These are phyloP conservation scores for Auxenochlorella protothecoides DNA, from an alignment of 139 green algal genomes.

Conservation along the genomic window DNA sequence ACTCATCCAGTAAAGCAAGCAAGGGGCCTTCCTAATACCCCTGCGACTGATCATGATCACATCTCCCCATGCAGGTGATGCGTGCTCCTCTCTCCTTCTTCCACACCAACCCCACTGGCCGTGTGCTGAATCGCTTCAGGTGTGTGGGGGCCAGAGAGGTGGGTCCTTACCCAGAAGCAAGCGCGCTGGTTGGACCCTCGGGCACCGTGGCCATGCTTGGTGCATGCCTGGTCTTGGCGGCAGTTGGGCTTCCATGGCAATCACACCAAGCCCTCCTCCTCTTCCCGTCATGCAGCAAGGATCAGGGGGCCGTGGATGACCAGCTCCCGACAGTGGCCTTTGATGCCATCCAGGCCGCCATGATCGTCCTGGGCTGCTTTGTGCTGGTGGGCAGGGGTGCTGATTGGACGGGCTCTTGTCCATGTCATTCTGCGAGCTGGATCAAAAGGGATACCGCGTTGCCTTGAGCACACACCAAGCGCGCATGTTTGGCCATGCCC, in stretches of 20 bases:
- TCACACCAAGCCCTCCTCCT: background rate
- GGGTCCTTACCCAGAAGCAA: no score
- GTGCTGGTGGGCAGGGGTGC: conserved; percentile 17
- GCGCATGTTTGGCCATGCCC: no score
- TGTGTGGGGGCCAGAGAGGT: no score
- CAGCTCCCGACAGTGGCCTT: conserved; percentile 56
- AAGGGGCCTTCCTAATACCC: no score
- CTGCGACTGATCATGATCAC: background rate
- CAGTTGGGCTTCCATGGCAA: background rate
- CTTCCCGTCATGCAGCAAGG: conserved; percentile 29
- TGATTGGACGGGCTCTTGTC: conserved; percentile 1
- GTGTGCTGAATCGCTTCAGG: conserved; percentile 77
- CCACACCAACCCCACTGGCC: conserved; percentile 81
- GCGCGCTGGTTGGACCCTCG: no score
- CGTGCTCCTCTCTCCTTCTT: conserved; percentile 85
- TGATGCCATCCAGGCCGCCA: conserved; percentile 49
- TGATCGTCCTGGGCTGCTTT: conserved; percentile 41
- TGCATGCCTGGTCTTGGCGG: no score
- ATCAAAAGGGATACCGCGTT: no score
- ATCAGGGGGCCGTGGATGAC: conserved; percentile 66
- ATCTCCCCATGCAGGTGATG: conserved; percentile 36
- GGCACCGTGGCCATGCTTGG: no score
- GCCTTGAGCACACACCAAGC: no score
- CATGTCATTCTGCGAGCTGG: no score
- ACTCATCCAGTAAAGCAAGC: no score